Conservation (phyloP, 768 basidiomycete species). For the Podaxis pistillaris region DNA sequence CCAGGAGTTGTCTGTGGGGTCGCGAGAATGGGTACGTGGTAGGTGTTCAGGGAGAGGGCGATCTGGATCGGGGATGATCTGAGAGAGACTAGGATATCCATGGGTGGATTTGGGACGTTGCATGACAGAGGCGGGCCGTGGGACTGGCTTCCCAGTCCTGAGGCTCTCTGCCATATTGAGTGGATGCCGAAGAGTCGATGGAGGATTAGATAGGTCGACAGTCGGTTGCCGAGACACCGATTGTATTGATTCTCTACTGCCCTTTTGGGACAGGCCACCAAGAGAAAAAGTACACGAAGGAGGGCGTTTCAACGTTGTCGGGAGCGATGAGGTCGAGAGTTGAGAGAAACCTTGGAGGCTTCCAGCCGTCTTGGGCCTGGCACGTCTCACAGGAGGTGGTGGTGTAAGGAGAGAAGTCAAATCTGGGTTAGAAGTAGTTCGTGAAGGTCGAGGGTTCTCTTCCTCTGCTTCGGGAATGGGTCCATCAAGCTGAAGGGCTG, state of each 20-base stretch:
- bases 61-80: slow-evolving; percentile 3
- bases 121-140: neutral
- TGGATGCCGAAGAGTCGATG: neutral
- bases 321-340: neutral
- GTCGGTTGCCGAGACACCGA: neutral
- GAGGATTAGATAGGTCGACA: neutral
- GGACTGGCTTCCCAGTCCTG: neutral
- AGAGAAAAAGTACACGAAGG: neutral
- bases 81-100: slow-evolving; percentile 10
- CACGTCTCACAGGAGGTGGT: slow-evolving; percentile 3
- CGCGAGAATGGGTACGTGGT: slow-evolving; percentile 11
- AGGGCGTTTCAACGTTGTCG: neutral
- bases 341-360: neutral
- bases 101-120: slow-evolving; percentile 9
- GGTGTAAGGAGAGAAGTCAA: slow-evolving; percentile 12
- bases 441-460: slow-evolving; percentile 3
- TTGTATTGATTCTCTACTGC: neutral
- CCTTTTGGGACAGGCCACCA: neutral
- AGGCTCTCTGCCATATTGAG: neutral
- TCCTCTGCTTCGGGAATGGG: slow-evolving; percentile 5
- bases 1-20: slow-evolving; percentile 32
- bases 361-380: slow-evolving; percentile 4
- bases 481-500: slow-evolving; percentile 28
- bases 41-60: slow-evolving; percentile 13
- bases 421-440: slow-evolving; percentile 20